These are phyloP conservation scores for Dendryphion nanum DNA, from an alignment of 2,329 filamentous ascomycete species.

Conservation along the genomic window DNA sequence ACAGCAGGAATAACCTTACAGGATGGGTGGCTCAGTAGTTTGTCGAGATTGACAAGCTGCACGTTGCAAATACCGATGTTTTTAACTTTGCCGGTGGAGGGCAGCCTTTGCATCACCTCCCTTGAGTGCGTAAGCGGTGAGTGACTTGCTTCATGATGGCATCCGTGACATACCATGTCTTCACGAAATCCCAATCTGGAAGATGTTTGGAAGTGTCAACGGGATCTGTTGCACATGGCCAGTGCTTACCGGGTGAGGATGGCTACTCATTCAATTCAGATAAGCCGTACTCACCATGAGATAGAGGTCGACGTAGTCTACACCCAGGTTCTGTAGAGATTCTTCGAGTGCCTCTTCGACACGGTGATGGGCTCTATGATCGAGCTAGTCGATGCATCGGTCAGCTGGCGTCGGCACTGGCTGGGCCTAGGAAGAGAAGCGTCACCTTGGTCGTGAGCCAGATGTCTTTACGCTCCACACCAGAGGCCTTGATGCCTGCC, in stretches of 20 bases:
- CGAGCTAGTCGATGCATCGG: too few relatives aligned
- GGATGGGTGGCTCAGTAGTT: conserved; percentile 62
- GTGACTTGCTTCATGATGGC: too few relatives aligned
- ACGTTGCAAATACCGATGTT: conserved; percentile 87
- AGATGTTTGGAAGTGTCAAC: conserved; percentile 65
- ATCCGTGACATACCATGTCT: too few relatives aligned
- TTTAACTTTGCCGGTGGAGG: conserved; percentile 67
- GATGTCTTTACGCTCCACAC: conserved; percentile 64
- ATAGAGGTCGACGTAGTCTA: conserved; percentile 69
- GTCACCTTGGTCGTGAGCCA: conserved; percentile 83
- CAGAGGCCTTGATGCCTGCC: conserved; percentile 65
- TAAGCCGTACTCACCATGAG: conserved; percentile 51
- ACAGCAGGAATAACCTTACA: conserved; percentile 66
- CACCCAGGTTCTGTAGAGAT: conserved; percentile 60
- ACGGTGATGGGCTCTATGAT: conserved; percentile 69
- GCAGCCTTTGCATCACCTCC: conserved; percentile 68
- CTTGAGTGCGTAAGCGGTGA: too few relatives aligned
- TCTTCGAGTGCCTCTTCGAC: conserved; percentile 61
- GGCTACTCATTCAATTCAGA: background rate
- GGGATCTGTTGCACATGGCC: conserved; percentile 65
- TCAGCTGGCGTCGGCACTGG: too few relatives aligned
- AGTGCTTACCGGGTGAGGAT: conserved; percentile 39
- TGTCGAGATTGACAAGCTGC: conserved; percentile 75
- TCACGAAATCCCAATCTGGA: conserved; percentile 76
- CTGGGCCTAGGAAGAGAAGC: too few relatives aligned